Percentiles rank a stretch among this genome's conserved stretches.
Conservation (phyloP, 208 protist genomes). For the Angomonas ambiguus region DNA sequence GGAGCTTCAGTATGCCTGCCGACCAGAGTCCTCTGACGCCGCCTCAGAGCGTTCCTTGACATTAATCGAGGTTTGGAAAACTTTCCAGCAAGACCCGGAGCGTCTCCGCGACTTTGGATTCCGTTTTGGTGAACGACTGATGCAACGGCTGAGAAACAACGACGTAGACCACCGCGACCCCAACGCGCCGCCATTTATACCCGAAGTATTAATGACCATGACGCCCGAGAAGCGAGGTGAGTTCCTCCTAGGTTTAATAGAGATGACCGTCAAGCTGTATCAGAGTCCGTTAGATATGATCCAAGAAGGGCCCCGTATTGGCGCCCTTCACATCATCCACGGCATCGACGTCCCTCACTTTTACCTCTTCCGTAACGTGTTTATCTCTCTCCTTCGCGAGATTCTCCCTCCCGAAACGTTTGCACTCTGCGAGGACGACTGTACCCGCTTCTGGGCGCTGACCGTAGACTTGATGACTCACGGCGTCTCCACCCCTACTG, state of each 20-base stretch:
- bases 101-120: background rate
- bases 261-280: slow-evolving; percentile 59
- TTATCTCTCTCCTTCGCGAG: slow-evolving; percentile 61
- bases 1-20: background rate
- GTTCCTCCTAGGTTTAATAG: slow-evolving; percentile 45
- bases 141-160: background rate
- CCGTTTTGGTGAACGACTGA: background rate
- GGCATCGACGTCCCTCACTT: slow-evolving; percentile 52
- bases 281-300: slow-evolving; percentile 47
- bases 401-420: slow-evolving; percentile 56
- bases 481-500: slow-evolving; percentile 37
- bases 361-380: slow-evolving; percentile 39
- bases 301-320: slow-evolving; percentile 48
- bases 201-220: slow-evolving; percentile 52
- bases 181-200: slow-evolving; percentile 23
- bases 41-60: background rate
- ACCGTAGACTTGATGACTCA: slow-evolving; percentile 49
- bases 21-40: background rate
- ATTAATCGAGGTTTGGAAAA: too few relatives aligned
- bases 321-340: slow-evolving; percentile 56
- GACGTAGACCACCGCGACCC: too few relatives aligned
- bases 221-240: slow-evolving; percentile 53
- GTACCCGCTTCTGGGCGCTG: slow-evolving; percentile 50
- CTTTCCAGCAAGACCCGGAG: background rate
- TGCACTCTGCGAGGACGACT: slow-evolving; percentile 40